phyloP scores from a whole-genome alignment of 306 rosid species.

The Mimosa bimucronata region DNA sequence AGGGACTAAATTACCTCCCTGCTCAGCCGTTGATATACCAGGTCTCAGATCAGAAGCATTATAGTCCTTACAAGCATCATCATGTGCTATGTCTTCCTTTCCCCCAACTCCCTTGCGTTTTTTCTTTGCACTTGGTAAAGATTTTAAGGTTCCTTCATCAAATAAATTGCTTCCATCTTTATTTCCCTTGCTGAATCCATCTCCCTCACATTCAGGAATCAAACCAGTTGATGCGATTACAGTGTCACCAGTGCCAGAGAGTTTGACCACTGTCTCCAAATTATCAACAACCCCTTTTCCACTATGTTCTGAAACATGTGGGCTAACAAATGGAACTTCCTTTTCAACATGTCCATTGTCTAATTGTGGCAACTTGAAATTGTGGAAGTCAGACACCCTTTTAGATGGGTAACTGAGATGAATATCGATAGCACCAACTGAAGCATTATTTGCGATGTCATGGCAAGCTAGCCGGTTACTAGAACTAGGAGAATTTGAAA shows the following conservation, averaged over 20 bases:
- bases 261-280: constrained; percentile 23
- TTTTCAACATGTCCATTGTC: constrained; percentile 25
- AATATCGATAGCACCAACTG: constrained; percentile 14
- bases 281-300: constrained; percentile 10
- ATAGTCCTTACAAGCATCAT: constrained; percentile 27
- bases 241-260: neutral
- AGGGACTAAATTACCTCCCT: constrained; percentile 34
- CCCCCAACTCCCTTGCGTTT: constrained; percentile 19
- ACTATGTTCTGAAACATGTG: constrained; percentile 26
- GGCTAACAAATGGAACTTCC: constrained; percentile 23
- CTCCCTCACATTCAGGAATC: constrained; percentile 23
- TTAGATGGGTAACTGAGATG: constrained; percentile 19
- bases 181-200: constrained; percentile 27
- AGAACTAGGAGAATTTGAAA: constrained; percentile 28
- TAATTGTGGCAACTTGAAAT: constrained; percentile 8
- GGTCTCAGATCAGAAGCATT: constrained; percentile 35
- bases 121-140: constrained; percentile 37
- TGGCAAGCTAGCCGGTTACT: constrained; percentile 17
- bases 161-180: constrained; percentile 12
- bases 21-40: constrained; percentile 35
- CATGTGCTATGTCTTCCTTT: constrained; percentile 27
- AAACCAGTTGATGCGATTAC: constrained; percentile 1
- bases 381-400: constrained; percentile 12
- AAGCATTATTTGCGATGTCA: constrained; percentile 33
- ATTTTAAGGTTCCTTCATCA: constrained; percentile 27